Evolutionary conservation across 1,284 basidiomycete genomes (phyloP).

Genomic region (Pterulicium gracile): DNA sequence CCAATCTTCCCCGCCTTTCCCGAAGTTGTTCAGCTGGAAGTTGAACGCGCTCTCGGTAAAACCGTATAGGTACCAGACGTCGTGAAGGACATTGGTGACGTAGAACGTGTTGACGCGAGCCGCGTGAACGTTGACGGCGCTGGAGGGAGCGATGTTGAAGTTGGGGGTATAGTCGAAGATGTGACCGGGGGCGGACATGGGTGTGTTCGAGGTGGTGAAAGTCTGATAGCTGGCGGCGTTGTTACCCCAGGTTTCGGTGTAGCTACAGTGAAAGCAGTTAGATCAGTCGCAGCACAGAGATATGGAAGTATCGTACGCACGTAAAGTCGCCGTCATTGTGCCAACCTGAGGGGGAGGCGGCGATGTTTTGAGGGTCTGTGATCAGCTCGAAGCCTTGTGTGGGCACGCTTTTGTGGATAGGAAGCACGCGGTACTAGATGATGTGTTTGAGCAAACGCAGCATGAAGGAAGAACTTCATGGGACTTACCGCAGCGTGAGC

Average conservation of each 20-base stretch:
- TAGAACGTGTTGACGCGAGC: conserved; percentile 27
- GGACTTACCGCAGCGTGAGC: neutral
- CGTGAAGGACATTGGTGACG: conserved; percentile 23
- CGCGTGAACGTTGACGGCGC: conserved; percentile 18
- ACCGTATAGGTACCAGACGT: conserved; percentile 21
- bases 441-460: conserved; percentile 30
- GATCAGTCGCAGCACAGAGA: conserved; percentile 27
- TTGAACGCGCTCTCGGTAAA: conserved; percentile 28
- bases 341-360: conserved; percentile 23
- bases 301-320: conserved; percentile 13
- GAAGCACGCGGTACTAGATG: conserved; percentile 24
- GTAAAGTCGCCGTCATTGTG: conserved; percentile 10
- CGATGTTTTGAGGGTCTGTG: conserved; percentile 20
- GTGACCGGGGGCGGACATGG: too few species aligned
- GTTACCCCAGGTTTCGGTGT: conserved; percentile 26
- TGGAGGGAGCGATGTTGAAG: too few species aligned
- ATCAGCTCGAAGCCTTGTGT: conserved; percentile 19
- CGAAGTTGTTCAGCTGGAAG: too few species aligned
- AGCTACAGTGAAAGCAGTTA: too few species aligned
- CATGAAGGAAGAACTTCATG: conserved; percentile 24
- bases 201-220: too few species aligned
- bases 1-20: too few species aligned
- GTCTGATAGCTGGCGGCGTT: conserved; percentile 28
- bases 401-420: conserved; percentile 19
- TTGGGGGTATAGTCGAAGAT: too few species aligned